Base-by-base conservation (phyloP, 495 filamentous ascomycete genomes). In the Penicillium daleae region DNA sequence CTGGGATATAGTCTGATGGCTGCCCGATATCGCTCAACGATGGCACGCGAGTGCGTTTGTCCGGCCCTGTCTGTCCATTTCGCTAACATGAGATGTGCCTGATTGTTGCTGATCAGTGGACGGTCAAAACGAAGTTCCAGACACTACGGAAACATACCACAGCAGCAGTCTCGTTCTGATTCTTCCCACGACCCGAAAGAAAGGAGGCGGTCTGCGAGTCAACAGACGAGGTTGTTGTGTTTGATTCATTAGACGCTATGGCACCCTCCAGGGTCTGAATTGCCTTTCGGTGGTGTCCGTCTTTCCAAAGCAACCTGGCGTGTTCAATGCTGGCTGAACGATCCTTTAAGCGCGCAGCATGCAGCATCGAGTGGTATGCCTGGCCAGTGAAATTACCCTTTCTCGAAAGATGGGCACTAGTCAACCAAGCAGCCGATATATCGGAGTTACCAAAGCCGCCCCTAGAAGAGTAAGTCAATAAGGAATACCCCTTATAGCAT, bases 51-150 rank as follows among this genome's bases (percentile, higher is more conserved):
- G 71, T 92, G 89, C 2, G 92, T 97, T 71, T 97, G 93, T 15
- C 96, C 95, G 19, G 95, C 90, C 59, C 83, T 86, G 69, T 98
- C 95, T 15, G 97, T 86, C 95, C 95, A 99, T 75, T 96, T 97
- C n/a, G 95, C 95, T 39, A 96, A 81, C 59, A 97, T 80, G 15
- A 98, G 78, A 66, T 95, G 87, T 13, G 92, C 93, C 78, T 84
- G 65, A 44, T 7, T 6, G n/a, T 32, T n/a, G 21, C 10, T 5
- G 13, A 15, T 60, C 6, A 60, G 48, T 22, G 12, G 33, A 24
- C 6, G 33, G 26, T 7, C 15, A 39, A 37, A 19, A 22, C 4
- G 32, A 17, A 32, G 21, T 12, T 6, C 33, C 7, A 19, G 10
- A 13, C 35, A 40, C 26, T 37, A 40, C 15, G 39, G n/a, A 26